phyloP scores from a whole-genome alignment of 257 asterid species.

The Ajuga chamaepitys region DNA sequence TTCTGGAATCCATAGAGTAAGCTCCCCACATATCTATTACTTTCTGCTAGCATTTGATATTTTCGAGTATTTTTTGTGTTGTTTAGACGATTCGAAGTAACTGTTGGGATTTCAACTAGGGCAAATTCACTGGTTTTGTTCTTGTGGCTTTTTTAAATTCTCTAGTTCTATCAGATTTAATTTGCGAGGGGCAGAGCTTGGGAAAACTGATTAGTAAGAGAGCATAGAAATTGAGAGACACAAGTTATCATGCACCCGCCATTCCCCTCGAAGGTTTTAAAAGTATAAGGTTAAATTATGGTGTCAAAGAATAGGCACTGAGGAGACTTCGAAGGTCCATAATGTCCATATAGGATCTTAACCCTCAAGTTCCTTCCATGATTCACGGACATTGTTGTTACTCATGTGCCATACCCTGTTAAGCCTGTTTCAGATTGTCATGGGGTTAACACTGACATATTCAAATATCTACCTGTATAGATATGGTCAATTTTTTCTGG shows the following conservation, averaged over 20 bases:
- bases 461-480: background rate
- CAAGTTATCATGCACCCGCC: background rate
- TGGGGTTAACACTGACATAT: background rate
- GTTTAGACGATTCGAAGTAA: background rate
- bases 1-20: conserved; percentile 41
- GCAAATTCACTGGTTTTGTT: background rate
- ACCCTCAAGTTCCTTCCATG: background rate
- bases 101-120: background rate
- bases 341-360: background rate
- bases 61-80: background rate
- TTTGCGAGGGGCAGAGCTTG: background rate
- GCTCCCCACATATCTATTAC: conserved; percentile 9
- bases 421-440: background rate
- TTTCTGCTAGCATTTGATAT: background rate
- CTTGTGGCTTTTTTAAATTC: background rate
- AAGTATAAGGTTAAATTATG: background rate
- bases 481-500: background rate
- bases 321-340: background rate
- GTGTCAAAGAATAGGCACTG: background rate
- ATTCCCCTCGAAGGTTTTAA: background rate
- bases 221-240: background rate
- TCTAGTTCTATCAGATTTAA: background rate
- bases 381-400: background rate
- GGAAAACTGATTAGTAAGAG: background rate
- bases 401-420: background rate